Percentiles rank a stretch among this genome's conserved stretches.
Conservation (phyloP, 139 green algal genomes). For the Picochlorum sp. region DNA sequence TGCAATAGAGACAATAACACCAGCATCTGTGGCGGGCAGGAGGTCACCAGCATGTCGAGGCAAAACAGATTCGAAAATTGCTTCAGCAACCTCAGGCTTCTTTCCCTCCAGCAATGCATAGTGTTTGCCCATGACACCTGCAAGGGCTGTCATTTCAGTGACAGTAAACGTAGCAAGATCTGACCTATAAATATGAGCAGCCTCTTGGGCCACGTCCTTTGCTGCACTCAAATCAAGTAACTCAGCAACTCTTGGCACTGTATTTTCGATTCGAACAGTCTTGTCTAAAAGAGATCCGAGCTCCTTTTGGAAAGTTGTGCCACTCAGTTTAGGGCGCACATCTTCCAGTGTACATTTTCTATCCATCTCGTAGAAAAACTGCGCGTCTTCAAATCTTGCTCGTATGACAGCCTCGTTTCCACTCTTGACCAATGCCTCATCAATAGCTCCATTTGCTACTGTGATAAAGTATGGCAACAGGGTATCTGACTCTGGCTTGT, state of each 20-base stretch:
- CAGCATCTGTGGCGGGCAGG: conserved; percentile 54
- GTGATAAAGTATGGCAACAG: conserved; percentile 90
- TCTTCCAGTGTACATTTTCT: conserved; percentile 59
- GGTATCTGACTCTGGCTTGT: conserved; percentile 29
- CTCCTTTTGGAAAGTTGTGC: conserved; percentile 86
- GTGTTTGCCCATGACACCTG: conserved; percentile 88
- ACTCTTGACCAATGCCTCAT: conserved; percentile 54
- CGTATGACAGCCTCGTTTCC: conserved; percentile 94
- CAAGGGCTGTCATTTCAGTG: conserved; percentile 94
- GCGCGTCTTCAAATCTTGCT: conserved; percentile 93
- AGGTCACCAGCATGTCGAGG: conserved; percentile 72
- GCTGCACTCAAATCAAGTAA: conserved; percentile 28
- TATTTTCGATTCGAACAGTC: conserved; percentile 54
- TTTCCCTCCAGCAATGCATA: conserved; percentile 62
- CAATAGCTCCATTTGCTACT: conserved; percentile 84
- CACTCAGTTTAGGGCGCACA: conserved; percentile 59
- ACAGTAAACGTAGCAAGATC: conserved; percentile 89
- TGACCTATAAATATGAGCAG: conserved; percentile 66
- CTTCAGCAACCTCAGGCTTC: conserved; percentile 24
- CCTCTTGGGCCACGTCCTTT: conserved; percentile 25
- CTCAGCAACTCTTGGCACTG: conserved; percentile 51
- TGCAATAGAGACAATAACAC: conserved; percentile 51
- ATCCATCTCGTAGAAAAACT: conserved; percentile 95
- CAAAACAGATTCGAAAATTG: conserved; percentile 83
- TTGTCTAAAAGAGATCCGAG: conserved; percentile 94